Conservation (phyloP, 306 rosid genomes). For the Trifolium dubium region DNA sequence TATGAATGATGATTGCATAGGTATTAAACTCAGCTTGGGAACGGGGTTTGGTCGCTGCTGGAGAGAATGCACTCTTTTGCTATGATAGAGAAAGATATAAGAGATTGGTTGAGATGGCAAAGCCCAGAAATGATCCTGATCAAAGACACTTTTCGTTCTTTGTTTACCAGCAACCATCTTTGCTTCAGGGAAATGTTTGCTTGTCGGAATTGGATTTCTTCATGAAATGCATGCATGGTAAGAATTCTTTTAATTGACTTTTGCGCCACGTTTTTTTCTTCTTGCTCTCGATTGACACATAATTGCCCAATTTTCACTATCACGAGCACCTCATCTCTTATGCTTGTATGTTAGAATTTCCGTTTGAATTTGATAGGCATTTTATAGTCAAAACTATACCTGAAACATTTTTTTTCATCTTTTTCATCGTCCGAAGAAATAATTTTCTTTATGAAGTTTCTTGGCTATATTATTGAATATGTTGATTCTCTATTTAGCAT, state of each 20-base stretch:
- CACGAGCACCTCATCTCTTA: background rate
- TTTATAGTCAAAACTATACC: background rate
- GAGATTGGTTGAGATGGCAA: slow-evolving; percentile 80
- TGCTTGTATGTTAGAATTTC: background rate
- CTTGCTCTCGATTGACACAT: background rate
- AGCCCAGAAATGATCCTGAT: slow-evolving; percentile 94
- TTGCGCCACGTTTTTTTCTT: background rate
- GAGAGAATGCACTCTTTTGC: slow-evolving; percentile 83
- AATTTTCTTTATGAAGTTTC: background rate
- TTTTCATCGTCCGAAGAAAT: background rate
- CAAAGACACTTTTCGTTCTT: slow-evolving; percentile 76
- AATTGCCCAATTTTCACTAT: slow-evolving; percentile 6
- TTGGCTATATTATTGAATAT: slow-evolving; percentile 12
- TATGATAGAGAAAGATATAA: slow-evolving; percentile 78
- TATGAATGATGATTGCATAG: slow-evolving; percentile 47
- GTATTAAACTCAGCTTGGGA: slow-evolving; percentile 89
- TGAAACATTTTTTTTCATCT: background rate
- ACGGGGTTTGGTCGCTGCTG: slow-evolving; percentile 73
- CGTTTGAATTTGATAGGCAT: background rate
- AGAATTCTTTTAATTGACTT: slow-evolving; percentile 43
- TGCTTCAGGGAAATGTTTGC: slow-evolving; percentile 73
- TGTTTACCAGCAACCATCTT: slow-evolving; percentile 77
- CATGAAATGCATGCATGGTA: slow-evolving; percentile 95
- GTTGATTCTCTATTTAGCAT: slow-evolving; percentile 16
- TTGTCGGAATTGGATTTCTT: slow-evolving; percentile 79